Conservation (phyloP, 257 asterid species). For the Apocynum venetum region DNA sequence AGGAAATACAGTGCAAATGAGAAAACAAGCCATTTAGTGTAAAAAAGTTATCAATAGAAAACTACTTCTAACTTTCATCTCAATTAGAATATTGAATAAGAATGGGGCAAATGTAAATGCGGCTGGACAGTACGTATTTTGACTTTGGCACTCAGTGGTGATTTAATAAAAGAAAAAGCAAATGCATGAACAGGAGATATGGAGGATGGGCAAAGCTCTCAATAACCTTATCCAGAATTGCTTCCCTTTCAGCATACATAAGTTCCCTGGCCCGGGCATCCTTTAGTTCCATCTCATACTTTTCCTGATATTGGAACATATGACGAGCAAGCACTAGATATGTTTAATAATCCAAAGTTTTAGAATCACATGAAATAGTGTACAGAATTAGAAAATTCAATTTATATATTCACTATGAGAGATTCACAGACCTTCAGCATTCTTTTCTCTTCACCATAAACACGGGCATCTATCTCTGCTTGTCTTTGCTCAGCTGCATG, state of each 20-base stretch:
- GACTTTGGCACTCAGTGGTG: neutral
- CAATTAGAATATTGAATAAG: neutral
- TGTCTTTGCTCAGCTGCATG: constrained; percentile 98
- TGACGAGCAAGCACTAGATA: constrained; percentile 23
- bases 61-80: neutral
- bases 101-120: neutral
- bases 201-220: constrained; percentile 16
- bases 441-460: constrained; percentile 64
- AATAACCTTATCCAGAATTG: constrained; percentile 78
- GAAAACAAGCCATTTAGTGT: neutral
- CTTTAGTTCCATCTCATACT: constrained; percentile 87
- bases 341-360: constrained; percentile 14
- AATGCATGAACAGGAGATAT: constrained; percentile 11
- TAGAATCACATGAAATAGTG: neutral
- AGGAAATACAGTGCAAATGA: neutral
- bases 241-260: constrained; percentile 99
- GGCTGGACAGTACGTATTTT: neutral
- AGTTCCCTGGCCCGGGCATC: constrained; percentile 98
- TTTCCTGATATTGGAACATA: constrained; percentile 58
- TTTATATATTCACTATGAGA: neutral
- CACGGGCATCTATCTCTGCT: constrained; percentile 71
- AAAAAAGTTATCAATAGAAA: neutral
- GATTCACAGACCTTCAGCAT: constrained; percentile 55
- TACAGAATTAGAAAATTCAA: neutral
- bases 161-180: constrained; percentile 13